Percentiles rank a stretch among this genome's conserved stretches.
Conservation (phyloP, 495 filamentous ascomycete species). For the Evansstolkia leycettana region DNA sequence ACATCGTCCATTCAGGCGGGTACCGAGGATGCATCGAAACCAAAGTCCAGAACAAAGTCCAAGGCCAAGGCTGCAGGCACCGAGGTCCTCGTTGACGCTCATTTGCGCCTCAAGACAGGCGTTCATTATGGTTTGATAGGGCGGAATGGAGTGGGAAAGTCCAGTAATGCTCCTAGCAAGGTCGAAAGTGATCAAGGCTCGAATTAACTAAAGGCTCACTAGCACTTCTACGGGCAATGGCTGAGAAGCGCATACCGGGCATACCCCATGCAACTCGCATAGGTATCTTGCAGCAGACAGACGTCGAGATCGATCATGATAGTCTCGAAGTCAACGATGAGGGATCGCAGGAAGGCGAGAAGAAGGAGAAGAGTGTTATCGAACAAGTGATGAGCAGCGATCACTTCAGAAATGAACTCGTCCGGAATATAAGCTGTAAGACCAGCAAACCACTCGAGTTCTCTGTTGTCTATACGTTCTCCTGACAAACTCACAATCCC, state of each 20-base stretch:
- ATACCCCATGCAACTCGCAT: slow-evolving; percentile 58
- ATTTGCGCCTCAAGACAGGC: slow-evolving; percentile 56
- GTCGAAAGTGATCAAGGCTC: too few species aligned
- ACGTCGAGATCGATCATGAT: slow-evolving; percentile 15
- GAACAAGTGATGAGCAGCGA: slow-evolving; percentile 58
- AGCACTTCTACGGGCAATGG: slow-evolving; percentile 64
- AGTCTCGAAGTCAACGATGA: slow-evolving; percentile 1
- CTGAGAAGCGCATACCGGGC: slow-evolving; percentile 66
- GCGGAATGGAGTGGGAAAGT: slow-evolving; percentile 71
- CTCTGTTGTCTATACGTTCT: neutral
- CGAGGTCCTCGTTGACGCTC: slow-evolving; percentile 57
- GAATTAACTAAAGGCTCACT: neutral
- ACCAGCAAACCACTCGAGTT: neutral
- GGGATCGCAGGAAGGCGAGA: neutral
- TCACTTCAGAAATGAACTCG: slow-evolving; percentile 42
- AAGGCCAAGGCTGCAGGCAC: slow-evolving; percentile 39
- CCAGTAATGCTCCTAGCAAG: slow-evolving; percentile 46
- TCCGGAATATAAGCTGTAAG: slow-evolving; percentile 45
- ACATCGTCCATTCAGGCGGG: slow-evolving; percentile 21
- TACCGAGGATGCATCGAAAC: slow-evolving; percentile 18
- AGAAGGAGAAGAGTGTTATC: slow-evolving; percentile 35
- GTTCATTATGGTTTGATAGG: slow-evolving; percentile 63
- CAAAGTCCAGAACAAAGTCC: slow-evolving; percentile 38
- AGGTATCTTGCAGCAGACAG: slow-evolving; percentile 61
- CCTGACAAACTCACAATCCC: neutral